Conservation (phyloP, 805 yeast species). For the Zygotorulaspora chibaensis region DNA sequence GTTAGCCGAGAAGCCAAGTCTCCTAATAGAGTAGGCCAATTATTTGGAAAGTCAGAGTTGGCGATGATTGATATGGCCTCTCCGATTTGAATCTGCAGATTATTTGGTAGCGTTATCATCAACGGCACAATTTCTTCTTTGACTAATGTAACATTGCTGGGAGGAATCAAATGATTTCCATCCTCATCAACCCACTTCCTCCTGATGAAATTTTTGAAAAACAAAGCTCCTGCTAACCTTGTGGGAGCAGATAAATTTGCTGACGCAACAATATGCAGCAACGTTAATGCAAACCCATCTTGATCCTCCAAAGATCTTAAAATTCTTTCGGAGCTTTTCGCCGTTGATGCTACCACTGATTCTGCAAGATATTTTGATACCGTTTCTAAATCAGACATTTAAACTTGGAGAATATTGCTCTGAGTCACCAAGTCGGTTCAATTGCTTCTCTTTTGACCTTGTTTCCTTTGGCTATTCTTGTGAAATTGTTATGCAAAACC, state of each 20-base stretch:
- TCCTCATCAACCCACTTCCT: slow-evolving; percentile 89
- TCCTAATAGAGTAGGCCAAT: slow-evolving; percentile 77
- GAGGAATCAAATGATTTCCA: slow-evolving; percentile 65
- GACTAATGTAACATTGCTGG: slow-evolving; percentile 59
- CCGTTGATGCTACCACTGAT: slow-evolving; percentile 58
- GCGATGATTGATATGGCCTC: slow-evolving; percentile 92
- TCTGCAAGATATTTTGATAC: slow-evolving; percentile 55
- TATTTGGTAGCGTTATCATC: slow-evolving; percentile 77
- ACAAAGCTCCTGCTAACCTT: slow-evolving; percentile 83
- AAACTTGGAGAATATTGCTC: background rate
- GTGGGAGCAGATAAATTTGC: slow-evolving; percentile 48
- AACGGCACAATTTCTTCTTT: slow-evolving; percentile 76
- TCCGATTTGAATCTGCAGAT: slow-evolving; percentile 87
- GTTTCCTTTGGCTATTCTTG: background rate
- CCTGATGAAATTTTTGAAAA: slow-evolving; percentile 81
- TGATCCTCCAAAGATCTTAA: slow-evolving; percentile 58
- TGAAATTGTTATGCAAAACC: background rate
- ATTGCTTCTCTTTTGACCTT: background rate
- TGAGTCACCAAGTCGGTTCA: background rate
- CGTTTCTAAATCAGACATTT: slow-evolving; percentile 47
- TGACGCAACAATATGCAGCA: slow-evolving; percentile 75
- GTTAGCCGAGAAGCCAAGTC: slow-evolving; percentile 66
- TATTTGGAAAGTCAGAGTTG: slow-evolving; percentile 89
- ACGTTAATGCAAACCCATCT: slow-evolving; percentile 70
- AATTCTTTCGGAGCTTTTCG: slow-evolving; percentile 63